A percentile compares a stretch with the other conserved stretches of the same genome.
Evolutionary conservation across 169 alveolate genomes (phyloP).

Genomic region (Babesia microti): DNA sequence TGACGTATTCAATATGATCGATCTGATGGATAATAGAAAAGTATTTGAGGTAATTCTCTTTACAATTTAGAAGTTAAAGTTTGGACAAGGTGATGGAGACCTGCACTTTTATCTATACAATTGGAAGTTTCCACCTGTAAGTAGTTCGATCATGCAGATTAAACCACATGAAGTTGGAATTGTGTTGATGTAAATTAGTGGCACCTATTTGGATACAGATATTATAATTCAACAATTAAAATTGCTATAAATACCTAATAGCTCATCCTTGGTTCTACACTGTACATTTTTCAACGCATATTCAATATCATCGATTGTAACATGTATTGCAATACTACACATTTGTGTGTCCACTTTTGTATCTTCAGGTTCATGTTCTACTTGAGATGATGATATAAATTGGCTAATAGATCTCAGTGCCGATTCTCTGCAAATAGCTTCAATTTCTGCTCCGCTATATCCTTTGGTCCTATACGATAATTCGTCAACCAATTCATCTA

Average conservation of each 20-base stretch:
- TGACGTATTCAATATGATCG: constrained; percentile 92
- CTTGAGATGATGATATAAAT: constrained; percentile 1
- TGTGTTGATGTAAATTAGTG: constrained; percentile 12
- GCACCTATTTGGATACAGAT: constrained; percentile 19
- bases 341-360: neutral
- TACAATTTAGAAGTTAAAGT: constrained; percentile 66
- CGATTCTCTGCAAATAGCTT: constrained; percentile 78
- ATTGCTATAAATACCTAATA: neutral
- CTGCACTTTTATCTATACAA: constrained; percentile 92
- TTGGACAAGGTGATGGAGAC: constrained; percentile 93
- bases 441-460: constrained; percentile 89
- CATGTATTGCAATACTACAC: neutral
- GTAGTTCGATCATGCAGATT: constrained; percentile 10
- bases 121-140: constrained; percentile 74
- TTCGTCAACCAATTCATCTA: constrained; percentile 72
- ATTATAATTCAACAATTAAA: neutral
- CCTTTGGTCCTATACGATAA: constrained; percentile 88
- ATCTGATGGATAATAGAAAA: constrained; percentile 85
- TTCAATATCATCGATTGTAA: neutral
- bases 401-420: constrained; percentile 52
- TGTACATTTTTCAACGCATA: constrained; percentile 1
- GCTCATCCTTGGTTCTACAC: neutral
- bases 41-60: constrained; percentile 59
- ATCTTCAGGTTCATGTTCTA: neutral
- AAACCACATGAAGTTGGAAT: constrained; percentile 38